These are phyloP conservation scores for Biscutella auriculata DNA, from an alignment of 441 rosid species.

Conservation along the genomic window DNA sequence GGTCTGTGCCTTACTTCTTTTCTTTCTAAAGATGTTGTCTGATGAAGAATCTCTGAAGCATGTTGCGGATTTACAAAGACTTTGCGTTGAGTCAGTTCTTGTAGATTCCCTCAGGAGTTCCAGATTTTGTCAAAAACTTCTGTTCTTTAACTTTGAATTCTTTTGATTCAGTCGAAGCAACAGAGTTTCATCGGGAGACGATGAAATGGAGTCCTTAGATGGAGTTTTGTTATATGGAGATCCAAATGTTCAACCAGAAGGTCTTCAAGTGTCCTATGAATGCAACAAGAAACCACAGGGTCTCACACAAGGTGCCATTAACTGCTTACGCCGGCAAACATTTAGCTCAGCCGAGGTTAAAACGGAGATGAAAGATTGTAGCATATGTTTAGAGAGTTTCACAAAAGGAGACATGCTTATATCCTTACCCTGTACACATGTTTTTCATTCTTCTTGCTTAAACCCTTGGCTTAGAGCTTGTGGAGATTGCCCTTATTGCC, in stretches of 20 bases:
- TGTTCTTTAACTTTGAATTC: not conserved
- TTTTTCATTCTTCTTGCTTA: constrained; percentile 66
- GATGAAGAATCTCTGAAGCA: not conserved
- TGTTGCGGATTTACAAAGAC: not conserved
- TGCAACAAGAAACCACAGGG: constrained; percentile 62
- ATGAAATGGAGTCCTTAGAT: constrained; percentile 15
- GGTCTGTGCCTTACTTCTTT: constrained; percentile 26
- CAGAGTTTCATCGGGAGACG: constrained; percentile 22
- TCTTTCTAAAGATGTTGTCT: not conserved
- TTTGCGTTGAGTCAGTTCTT: not conserved
- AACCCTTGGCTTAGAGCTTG: constrained; percentile 78
- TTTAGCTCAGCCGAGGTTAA: constrained; percentile 25
- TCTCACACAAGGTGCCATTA: constrained; percentile 41
- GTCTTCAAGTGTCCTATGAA: constrained; percentile 19
- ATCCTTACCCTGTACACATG: constrained; percentile 52
- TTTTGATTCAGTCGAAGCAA: constrained; percentile 34
- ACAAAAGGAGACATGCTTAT: constrained; percentile 43
- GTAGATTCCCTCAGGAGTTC: not conserved
- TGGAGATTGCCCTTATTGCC: constrained; percentile 90
- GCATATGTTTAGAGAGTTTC: constrained; percentile 83
- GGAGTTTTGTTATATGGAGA: not conserved
- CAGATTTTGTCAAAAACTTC: too few relatives aligned
- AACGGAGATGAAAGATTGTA: constrained; percentile 40
- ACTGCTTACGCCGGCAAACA: constrained; percentile 33
- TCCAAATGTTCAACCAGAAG: constrained; percentile 25